These are phyloP conservation scores for Geosmithia putterillii DNA, from an alignment of 2,329 filamentous ascomycete genomes.

Conservation along the genomic window DNA sequence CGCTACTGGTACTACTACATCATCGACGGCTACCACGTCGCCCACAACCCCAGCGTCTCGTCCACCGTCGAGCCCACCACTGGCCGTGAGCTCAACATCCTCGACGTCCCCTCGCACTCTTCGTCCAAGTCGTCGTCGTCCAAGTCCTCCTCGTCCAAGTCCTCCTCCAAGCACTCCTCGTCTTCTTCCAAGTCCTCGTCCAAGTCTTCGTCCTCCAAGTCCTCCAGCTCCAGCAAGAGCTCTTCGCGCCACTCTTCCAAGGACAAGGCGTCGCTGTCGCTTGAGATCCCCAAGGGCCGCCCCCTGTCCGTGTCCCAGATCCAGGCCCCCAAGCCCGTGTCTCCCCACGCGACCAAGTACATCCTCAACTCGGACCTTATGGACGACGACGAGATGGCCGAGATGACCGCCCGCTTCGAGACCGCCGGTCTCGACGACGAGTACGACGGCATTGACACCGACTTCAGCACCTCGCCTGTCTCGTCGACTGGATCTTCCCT, in stretches of 20 bases:
- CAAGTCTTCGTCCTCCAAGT: constrained; percentile 18
- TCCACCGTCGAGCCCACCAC: constrained; percentile 93
- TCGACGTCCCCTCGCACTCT: constrained; percentile 62
- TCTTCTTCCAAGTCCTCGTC: constrained; percentile 15
- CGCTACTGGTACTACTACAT: constrained; percentile 99
- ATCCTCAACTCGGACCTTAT: constrained; percentile 75
- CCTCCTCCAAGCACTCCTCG: constrained; percentile 14
- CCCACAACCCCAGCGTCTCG: constrained; percentile 84
- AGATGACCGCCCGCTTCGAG: constrained; percentile 66
- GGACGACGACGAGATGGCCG: constrained; percentile 60
- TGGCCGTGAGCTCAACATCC: constrained; percentile 91
- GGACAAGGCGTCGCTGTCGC: constrained; percentile 36
- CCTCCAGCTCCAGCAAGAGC: constrained; percentile 33
- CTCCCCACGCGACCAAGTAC: constrained; percentile 75
- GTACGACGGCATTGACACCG: constrained; percentile 35
- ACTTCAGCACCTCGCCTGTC: constrained; percentile 46
- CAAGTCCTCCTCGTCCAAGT: constrained; percentile 31
- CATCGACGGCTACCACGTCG: constrained; percentile 97
- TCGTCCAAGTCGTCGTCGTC: constrained; percentile 27
- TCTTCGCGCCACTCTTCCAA: constrained; percentile 30
- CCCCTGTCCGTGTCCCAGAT: constrained; percentile 82
- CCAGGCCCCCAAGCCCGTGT: constrained; percentile 77
- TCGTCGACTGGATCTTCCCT: constrained; percentile 60
- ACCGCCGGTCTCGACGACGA: constrained; percentile 45
- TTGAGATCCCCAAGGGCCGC: constrained; percentile 77